Evolutionary conservation across 495 filamentous ascomycete species (phyloP), one percentile per base, ranked within the genome.

Genomic region (Penicillium maclennaniae): DNA sequence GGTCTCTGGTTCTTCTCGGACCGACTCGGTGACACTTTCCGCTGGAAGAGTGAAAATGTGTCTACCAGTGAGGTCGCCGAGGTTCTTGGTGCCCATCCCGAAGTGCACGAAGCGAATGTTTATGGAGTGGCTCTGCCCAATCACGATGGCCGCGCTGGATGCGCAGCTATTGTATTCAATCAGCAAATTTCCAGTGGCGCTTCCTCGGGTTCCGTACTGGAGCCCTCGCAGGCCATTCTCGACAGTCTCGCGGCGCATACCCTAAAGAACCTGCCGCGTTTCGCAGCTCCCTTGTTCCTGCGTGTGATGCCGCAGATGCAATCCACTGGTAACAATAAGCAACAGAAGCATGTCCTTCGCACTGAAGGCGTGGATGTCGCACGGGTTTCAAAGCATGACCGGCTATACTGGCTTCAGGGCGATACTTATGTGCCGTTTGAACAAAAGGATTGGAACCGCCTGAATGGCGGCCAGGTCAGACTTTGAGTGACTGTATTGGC

Each of bases 31-130:
- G 92, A 97, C 61, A 97, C 92, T 0, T 97, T 89, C 74, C 83
- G 92, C 16, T 97, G 92, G 92, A 96, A 95, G 75, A 84, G 83
- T 41, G 92, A 97, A 71, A 97, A 97, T 49, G 89, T 96, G 3
- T 92, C 95, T 56, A 92, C 95, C 6, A 80, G 82, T 20, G 84
- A 90, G 46, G 83, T 84, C 0, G 74, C 86, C 3, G 84, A 89
- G 49, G 82, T 83, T 0, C 61, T 97, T 0, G 87, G 89, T 3
- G 61, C 69, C 1, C 87, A 91, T 55, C 75, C 86, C 0, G 75
- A 74, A 0, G 75, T 96, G 14, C 63, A 79, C 21, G 91, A 96
- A 68, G 85, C 88, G 20, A 95, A 92, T 55, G 91, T 97, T 1
- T 97, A 96, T 56, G 92, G 92, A 21, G 88, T 97, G 0, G 63